Percentiles rank a stretch among this genome's conserved stretches.
These are phyloP conservation scores for Pisolithus tinctorius DNA, from an alignment of 768 basidiomycete genomes.

Conservation along the genomic window DNA sequence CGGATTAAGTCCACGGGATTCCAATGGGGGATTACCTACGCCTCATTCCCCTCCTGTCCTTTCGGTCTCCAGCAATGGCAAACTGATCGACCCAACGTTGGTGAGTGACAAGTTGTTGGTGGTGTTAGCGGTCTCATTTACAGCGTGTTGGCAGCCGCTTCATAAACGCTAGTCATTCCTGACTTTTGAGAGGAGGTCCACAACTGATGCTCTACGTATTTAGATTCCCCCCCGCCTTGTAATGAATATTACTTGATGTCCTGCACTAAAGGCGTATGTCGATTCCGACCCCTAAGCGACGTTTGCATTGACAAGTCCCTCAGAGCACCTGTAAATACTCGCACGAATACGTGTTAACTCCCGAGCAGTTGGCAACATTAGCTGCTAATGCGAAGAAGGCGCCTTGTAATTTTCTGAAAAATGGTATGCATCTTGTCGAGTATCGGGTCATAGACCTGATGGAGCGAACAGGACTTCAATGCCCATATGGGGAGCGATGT, in stretches of 20 bases:
- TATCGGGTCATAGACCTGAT: slow-evolving; percentile 2
- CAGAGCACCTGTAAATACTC: slow-evolving; percentile 77
- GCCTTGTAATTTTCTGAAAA: slow-evolving; percentile 80
- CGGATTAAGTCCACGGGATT: slow-evolving; percentile 33
- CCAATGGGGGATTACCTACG: slow-evolving; percentile 58
- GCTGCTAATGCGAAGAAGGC: slow-evolving; percentile 78
- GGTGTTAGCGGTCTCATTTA: slow-evolving; percentile 4
- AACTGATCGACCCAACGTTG: slow-evolving; percentile 56
- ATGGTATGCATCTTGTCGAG: slow-evolving; percentile 37
- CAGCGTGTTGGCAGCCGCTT: slow-evolving; percentile 43
- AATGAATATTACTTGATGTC: slow-evolving; percentile 81
- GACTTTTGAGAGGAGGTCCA: not conserved
- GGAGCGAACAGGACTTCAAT: slow-evolving; percentile 47
- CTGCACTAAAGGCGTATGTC: slow-evolving; percentile 68
- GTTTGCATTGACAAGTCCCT: slow-evolving; percentile 9
- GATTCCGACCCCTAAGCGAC: not conserved
- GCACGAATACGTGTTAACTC: slow-evolving; percentile 68
- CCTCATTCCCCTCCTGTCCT: slow-evolving; percentile 53
- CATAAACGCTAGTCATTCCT: slow-evolving; percentile 58
- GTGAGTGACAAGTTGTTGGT: slow-evolving; percentile 29
- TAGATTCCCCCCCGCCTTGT: slow-evolving; percentile 80
- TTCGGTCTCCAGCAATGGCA: slow-evolving; percentile 19
- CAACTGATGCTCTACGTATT: slow-evolving; percentile 6
- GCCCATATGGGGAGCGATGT: slow-evolving; percentile 69
- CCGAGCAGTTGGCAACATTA: slow-evolving; percentile 65